These are phyloP conservation scores for Heteromeles arbutifolia DNA, from an alignment of 306 rosid species.

Conservation along the genomic window DNA sequence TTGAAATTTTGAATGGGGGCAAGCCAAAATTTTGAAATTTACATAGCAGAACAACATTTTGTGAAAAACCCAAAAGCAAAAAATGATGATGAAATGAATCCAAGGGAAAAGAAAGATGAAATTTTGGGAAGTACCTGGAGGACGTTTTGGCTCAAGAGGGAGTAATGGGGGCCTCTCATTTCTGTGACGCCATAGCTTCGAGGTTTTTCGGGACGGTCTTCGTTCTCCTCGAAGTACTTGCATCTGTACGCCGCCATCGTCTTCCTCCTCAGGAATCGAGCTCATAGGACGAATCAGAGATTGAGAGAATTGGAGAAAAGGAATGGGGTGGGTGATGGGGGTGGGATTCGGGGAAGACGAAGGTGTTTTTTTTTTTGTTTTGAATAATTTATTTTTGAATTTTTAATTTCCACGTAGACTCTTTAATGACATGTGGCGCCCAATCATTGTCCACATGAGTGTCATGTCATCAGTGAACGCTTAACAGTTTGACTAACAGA, in stretches of 20 bases:
- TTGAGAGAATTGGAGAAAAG: not conserved
- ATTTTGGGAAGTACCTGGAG: slow-evolving; percentile 44
- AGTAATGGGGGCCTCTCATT: slow-evolving; percentile 61
- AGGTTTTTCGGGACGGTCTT: slow-evolving; percentile 87
- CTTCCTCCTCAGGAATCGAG: not conserved
- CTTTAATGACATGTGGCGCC: too few relatives aligned
- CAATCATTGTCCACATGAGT: too few relatives aligned
- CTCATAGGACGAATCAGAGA: not conserved
- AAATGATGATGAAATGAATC: too few relatives aligned
- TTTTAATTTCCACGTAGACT: too few relatives aligned
- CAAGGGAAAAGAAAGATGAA: not conserved
- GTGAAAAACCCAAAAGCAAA: not conserved
- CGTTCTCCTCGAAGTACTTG: slow-evolving; percentile 73
- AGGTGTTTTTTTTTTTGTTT: too few relatives aligned
- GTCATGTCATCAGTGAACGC: too few relatives aligned
- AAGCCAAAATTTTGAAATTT: not conserved
- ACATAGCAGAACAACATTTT: not conserved
- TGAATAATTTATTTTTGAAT: too few relatives aligned
- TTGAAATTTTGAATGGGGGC: too few relatives aligned
- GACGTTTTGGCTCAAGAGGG: slow-evolving; percentile 45
- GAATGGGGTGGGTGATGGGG: not conserved
- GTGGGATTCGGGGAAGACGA: too few relatives aligned
- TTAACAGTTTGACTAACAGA: too few relatives aligned
- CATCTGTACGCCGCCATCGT: slow-evolving; percentile 58
- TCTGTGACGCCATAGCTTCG: slow-evolving; percentile 79